Evolutionary conservation across 257 asterid genomes (phyloP), one percentile per base, ranked within the genome.

Genomic region (Ocimum tenuiflorum): DNA sequence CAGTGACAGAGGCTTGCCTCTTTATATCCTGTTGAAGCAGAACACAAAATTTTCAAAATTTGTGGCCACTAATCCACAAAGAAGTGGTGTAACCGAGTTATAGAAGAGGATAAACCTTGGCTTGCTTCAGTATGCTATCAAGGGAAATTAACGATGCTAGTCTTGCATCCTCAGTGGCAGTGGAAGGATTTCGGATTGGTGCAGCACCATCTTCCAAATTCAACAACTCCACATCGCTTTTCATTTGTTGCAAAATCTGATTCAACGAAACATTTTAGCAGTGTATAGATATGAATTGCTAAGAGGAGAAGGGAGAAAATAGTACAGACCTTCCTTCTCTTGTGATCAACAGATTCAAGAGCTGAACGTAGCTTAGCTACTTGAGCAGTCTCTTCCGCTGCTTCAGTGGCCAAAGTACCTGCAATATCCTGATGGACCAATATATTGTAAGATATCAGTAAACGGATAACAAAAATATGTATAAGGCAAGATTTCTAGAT

Each of bases 141-240:
- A 94, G 96, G 71, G 97, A 81, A 67, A 94, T 85, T 71, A 94
- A 77, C 60, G 99, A 94, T 36, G 99, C 99, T 49, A 94, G 81
- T 63, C 99, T 82, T 60, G 99, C 91, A 85, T 94, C 97, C 88
- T 94, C 99, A 7, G 89, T 88, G 49, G 96, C 97, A 70, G 97
- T 90, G 29, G 97, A 90, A 78, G 99, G 95, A 80, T 85, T 83
- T 45, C 86, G 83, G 71, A 90, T 77, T 29, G 96, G 95, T 54
- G 92, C 67, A 42, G 92, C 88, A 33, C 89, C 87, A 29, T 82
- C 90, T 71, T 84, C 97, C 78, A 90, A 70, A 70, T 77, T 85
- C 79, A 88, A 77, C 85, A 94, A 59, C 22, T 85, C 86, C 39
- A 60, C 79, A 59, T 94, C 96, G 65, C 70, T 81, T 81, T 87